Conservation (phyloP, 2,329 filamentous ascomycete species). For the Fusarium denticulatum region DNA sequence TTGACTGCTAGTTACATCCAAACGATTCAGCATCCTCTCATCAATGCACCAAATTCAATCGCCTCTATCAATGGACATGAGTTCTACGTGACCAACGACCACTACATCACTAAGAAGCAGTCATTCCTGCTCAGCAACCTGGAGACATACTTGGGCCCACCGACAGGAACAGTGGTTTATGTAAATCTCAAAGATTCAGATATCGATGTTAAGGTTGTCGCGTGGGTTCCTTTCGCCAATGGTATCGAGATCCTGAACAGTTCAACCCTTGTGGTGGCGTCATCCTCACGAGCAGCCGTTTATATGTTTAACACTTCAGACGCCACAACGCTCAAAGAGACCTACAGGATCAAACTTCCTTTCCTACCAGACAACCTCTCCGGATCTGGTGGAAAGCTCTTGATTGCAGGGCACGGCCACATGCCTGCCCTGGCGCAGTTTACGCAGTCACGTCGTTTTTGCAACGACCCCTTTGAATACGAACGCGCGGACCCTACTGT, state of each 20-base stretch:
- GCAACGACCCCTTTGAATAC: constrained; percentile 45
- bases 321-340: not conserved
- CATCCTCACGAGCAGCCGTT: constrained; percentile 41
- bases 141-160: constrained; percentile 49
- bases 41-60: constrained; percentile 54
- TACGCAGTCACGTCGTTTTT: constrained; percentile 47
- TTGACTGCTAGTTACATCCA: constrained; percentile 49
- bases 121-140: constrained; percentile 40
- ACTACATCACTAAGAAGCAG: constrained; percentile 46
- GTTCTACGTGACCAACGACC: constrained; percentile 55
- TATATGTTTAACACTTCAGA: constrained; percentile 13
- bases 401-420: constrained; percentile 55
- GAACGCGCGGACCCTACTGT: constrained; percentile 23
- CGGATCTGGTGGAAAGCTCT: constrained; percentile 43
- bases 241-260: constrained; percentile 53
- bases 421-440: constrained; percentile 47
- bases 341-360: constrained; percentile 39
- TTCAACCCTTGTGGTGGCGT: constrained; percentile 52
- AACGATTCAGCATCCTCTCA: constrained; percentile 51
- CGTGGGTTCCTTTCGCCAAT: constrained; percentile 53
- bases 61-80: constrained; percentile 48
- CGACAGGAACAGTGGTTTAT: constrained; percentile 51
- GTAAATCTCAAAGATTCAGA: constrained; percentile 39
- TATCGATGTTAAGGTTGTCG: constrained; percentile 41
- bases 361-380: constrained; percentile 56